Percentiles rank a stretch among this genome's conserved stretches.
phyloP scores from a whole-genome alignment of 768 basidiomycete genomes.

The Suillus plorans region DNA sequence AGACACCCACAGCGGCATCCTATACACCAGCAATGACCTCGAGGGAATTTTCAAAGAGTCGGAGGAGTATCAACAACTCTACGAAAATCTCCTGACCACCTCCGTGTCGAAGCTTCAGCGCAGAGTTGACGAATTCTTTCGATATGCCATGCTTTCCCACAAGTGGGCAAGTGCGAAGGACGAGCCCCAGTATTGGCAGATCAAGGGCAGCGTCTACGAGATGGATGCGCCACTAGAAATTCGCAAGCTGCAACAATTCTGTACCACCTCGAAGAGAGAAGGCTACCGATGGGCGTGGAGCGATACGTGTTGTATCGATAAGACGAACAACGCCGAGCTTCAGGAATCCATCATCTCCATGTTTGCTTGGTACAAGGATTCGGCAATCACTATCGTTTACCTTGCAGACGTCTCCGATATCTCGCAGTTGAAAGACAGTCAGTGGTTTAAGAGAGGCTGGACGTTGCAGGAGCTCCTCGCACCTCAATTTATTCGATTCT shows the following conservation, averaged over 20 bases:
- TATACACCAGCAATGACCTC: neutral
- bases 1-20: constrained; percentile 1
- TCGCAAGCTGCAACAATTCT: constrained; percentile 29
- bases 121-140: constrained; percentile 11
- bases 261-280: constrained; percentile 27
- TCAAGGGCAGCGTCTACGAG: constrained; percentile 16
- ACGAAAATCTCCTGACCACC: neutral
- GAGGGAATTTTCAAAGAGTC: constrained; percentile 3
- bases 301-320: constrained; percentile 30
- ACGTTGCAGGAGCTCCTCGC: constrained; percentile 29
- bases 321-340: constrained; percentile 21
- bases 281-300: constrained; percentile 32
- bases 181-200: constrained; percentile 7
- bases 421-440: constrained; percentile 22
- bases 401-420: constrained; percentile 28
- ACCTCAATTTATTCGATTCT: constrained; percentile 23
- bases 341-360: constrained; percentile 31
- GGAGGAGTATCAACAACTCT: neutral
- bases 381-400: constrained; percentile 28
- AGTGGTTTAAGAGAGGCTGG: constrained; percentile 24
- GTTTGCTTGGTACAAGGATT: constrained; percentile 28
- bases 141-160: constrained; percentile 11
- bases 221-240: constrained; percentile 2
- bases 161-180: constrained; percentile 14
- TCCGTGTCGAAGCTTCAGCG: neutral